Conservation (phyloP, 2,329 filamentous ascomycete genomes). For the Nakataea oryzae region DNA sequence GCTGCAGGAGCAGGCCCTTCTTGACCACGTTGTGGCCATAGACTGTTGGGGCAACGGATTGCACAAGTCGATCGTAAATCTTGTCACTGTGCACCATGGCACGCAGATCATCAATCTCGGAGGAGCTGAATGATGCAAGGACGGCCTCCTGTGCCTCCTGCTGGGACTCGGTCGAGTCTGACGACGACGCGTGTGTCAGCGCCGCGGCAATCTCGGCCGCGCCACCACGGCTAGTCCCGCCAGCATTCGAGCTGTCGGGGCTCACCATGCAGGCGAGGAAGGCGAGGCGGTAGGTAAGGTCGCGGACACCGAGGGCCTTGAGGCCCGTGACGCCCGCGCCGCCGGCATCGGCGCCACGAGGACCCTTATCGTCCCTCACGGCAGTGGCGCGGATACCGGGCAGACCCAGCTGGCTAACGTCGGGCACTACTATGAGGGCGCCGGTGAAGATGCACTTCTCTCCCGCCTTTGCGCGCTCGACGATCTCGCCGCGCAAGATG, state of each 20-base stretch:
- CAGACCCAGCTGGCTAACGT: conserved; percentile 88
- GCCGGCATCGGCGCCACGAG: conserved; percentile 62
- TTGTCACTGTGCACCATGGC: conserved; percentile 91
- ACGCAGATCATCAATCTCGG: conserved; percentile 86
- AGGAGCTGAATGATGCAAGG: conserved; percentile 70
- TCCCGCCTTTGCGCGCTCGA: conserved; percentile 91
- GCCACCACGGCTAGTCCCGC: conserved; percentile 63
- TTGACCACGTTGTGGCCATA: conserved; percentile 97
- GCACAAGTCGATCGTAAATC: conserved; percentile 86
- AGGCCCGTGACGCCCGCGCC: conserved; percentile 79
- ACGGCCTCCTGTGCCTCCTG: conserved; percentile 83
- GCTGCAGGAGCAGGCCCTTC: conserved; percentile 85
- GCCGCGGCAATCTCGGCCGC: conserved; percentile 78
- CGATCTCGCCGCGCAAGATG: conserved; percentile 91
- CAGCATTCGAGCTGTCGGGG: conserved; percentile 73
- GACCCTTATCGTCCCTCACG: conserved; percentile 66
- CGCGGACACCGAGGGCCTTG: conserved; percentile 86
- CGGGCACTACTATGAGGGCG: conserved; percentile 89
- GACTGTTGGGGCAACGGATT: conserved; percentile 91
- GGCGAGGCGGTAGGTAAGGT: conserved; percentile 91
- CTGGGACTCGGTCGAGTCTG: conserved; percentile 53
- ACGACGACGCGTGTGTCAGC: conserved; percentile 60
- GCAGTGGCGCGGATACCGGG: conserved; percentile 78
- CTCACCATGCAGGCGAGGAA: conserved; percentile 96
- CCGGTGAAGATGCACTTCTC: conserved; percentile 98